Conservation (phyloP, 2,329 filamentous ascomycete species). For the Colletotrichum tanaceti region DNA sequence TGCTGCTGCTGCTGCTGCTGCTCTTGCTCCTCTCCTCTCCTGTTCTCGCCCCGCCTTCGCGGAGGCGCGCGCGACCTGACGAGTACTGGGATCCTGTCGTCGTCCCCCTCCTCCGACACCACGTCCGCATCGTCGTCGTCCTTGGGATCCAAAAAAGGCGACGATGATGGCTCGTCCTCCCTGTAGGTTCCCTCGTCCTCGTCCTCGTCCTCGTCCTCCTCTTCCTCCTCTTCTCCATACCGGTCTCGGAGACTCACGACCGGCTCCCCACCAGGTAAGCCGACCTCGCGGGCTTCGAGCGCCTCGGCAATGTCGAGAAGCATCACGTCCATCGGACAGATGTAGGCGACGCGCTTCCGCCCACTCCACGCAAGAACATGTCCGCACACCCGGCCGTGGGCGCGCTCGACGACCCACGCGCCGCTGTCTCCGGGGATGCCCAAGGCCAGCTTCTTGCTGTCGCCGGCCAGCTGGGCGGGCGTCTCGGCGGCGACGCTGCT, state of each 20-base stretch:
- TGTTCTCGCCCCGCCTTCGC: neutral
- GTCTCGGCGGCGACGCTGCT: conserved; percentile 50
- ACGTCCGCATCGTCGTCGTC: conserved; percentile 47
- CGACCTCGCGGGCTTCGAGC: conserved; percentile 76
- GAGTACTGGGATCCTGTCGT: conserved; percentile 34
- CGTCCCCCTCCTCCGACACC: conserved; percentile 47
- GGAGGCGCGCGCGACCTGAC: conserved; percentile 24
- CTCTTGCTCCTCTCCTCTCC: neutral
- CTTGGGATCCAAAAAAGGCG: conserved; percentile 39
- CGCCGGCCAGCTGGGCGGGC: conserved; percentile 25
- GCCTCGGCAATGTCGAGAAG: conserved; percentile 86
- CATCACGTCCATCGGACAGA: conserved; percentile 93
- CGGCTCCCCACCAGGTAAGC: conserved; percentile 72
- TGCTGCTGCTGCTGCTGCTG: conserved; percentile 1
- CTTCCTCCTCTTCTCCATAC: conserved; percentile 17
- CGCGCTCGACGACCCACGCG: conserved; percentile 89
- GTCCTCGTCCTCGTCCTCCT: conserved; percentile 21
- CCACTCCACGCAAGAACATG: conserved; percentile 91
- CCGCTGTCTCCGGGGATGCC: conserved; percentile 89
- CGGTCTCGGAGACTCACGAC: conserved; percentile 49
- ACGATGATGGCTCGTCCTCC: conserved; percentile 34
- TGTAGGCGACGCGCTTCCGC: conserved; percentile 85
- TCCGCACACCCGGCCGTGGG: conserved; percentile 83
- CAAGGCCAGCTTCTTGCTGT: conserved; percentile 53
- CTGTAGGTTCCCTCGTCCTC: conserved; percentile 21